phyloP scores from a whole-genome alignment of 73 alveolate genomes.

The Tetrahymena borealis region DNA sequence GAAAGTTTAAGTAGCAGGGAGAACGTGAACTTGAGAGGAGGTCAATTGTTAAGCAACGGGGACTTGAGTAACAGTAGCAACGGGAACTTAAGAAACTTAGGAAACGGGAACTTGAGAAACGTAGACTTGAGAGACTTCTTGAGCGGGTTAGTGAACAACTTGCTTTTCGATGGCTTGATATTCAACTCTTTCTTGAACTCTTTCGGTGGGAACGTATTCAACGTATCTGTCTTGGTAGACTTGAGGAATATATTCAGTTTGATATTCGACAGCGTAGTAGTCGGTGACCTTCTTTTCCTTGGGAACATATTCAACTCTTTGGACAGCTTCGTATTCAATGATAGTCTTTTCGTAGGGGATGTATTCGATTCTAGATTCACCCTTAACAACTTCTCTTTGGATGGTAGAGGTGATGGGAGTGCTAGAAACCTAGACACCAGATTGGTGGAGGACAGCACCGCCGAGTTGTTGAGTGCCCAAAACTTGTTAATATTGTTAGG shows the following conservation, averaged over 20 bases:
- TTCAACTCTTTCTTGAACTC: constrained; percentile 44
- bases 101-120: not conserved
- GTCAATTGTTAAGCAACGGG: not conserved
- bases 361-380: constrained; percentile 42
- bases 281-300: constrained; percentile 39
- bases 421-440: not conserved
- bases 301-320: constrained; percentile 24
- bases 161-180: constrained; percentile 33
- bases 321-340: constrained; percentile 37
- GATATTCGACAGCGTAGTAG: constrained; percentile 38
- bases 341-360: constrained; percentile 31
- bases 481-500: no score
- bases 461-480: not conserved
- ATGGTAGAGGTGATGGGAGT: not conserved
- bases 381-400: constrained; percentile 6
- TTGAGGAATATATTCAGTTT: constrained; percentile 38
- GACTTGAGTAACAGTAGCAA: not conserved
- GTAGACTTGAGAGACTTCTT: constrained; percentile 16
- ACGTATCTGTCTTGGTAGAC: constrained; percentile 35
- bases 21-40: not conserved
- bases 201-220: constrained; percentile 41
- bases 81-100: not conserved
- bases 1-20: not conserved
- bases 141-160: constrained; percentile 31
- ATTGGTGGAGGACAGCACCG: not conserved